Base-by-base conservation (phyloP, 306 rosid species). In the Sicyos edulis region DNA sequence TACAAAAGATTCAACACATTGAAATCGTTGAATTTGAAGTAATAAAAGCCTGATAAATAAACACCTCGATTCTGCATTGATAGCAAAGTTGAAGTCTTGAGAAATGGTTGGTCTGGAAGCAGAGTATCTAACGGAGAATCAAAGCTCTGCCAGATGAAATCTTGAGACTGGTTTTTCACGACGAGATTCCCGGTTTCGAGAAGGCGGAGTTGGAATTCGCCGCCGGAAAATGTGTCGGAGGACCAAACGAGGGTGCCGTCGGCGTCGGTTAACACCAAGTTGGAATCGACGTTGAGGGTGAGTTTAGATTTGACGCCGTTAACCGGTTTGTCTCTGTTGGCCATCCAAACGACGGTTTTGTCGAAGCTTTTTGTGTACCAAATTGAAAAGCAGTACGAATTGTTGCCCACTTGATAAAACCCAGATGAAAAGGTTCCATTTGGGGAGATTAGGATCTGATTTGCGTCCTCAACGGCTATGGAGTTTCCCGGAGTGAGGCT, bases 121-220 rank as follows among this genome's bases (percentile, higher is more conserved):
- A 26, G 29, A 26, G 29, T 26, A 26, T 26, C 29, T 26, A 26
- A 26, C 3, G 29, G 29, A 26, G 29, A 26, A 26, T 26, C 29
- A 26, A 26, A 26, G 29, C 29, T 26, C 29, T 26, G 1, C 3
- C 29, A 83, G 13, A 81, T 54, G 44, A 53, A 0, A 16, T 10
- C 4, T 19, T 77, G 81, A 8, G 45, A 16, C n/a, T 6, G 16
- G 15, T 79, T 56, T 3, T 7, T 53, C n/a, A 85, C 76, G 6
- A 82, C 79, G 11, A 84, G 88, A 68, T 84, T 84, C 5, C 88
- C 88, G 1, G 76, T 58, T 49, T 79, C 75, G 8, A 54, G 8
- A 21, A 81, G 85, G 7, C 29, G 51, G 20, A 81, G 56, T 22
- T 66, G 68, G 17, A 50, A 1, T 3, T 78, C 6, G 10, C 58